Base-by-base conservation (phyloP, 2,329 filamentous ascomycete species). In the Aspergillus sergii region DNA sequence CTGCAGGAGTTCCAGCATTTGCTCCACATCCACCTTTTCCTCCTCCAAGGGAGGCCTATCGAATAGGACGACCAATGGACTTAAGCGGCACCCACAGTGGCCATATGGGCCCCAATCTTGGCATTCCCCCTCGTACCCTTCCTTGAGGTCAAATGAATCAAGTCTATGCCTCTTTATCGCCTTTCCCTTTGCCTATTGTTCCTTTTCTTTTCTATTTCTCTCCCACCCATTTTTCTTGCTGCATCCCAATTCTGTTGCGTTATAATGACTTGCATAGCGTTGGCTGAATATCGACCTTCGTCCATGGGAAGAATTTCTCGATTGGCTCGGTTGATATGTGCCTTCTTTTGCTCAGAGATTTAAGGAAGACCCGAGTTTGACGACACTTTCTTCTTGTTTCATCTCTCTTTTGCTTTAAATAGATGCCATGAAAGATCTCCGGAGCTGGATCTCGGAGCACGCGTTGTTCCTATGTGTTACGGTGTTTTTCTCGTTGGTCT, bases 1-100 rank as follows among this genome's bases (percentile, higher is more conserved):
- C 80, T 5, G 80, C 80, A 43, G 80, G 80, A 11, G 78, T 82
- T 41, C 80, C 80, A 51, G 80, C 80, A 46, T 82, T 79, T 63
- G 76, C 79, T 34, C 72, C 79, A 39, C 69, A 65, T 45, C 76
- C 76, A 28, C 75, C 76, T 46, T 70, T 69, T 41, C 71, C 72
- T 58, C 70, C 71, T 45, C 71, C 75, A 61, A 72, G 78, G 68
- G 76, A 79, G 60, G 71, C 69, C 54, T 76, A 79, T 69, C 71
- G 72, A 57, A 69, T 75, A 62, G 66, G 68, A 66, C 70, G 72
- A 65, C 72, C 75, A 14, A 64, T 78, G 45, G 72, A 75, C 41
- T 69, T 75, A 64, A 71, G 67, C 23, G 70, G 72, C 62, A 67
- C 66, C 55, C 76, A 73, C 56, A 68, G 71, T 57, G 68, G 72